Evolutionary conservation across 345 rosid species (phyloP), one percentile per base, ranked within the genome.

Genomic region (Linum lewisii): DNA sequence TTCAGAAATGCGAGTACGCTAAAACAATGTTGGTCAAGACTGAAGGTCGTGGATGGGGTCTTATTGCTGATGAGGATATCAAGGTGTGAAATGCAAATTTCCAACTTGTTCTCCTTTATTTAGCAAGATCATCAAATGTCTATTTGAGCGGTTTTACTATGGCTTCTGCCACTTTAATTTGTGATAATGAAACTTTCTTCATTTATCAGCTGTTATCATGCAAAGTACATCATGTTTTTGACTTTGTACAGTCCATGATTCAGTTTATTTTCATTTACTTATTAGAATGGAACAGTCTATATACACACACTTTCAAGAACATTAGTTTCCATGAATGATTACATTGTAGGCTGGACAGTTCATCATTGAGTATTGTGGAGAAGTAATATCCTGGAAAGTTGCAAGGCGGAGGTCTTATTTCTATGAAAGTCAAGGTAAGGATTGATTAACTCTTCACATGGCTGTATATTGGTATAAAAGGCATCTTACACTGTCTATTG

Each of bases 351-450:
- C 72, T 19, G 97, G 99, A 21, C 94, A 81, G 42, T 86, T 93
- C 60, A 80, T 93, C 60, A 83, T 89, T 49, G 99, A 93, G 79
- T 93, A 93, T 37, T 93, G 94, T 82, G 99, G 99, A 50, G 99
- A 93, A 86, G 97, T 93, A 53, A 93, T 89, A 77, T 81, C 95
- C 14, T 87, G 91, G 86, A 86, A 76, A 81, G 97, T 89, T 71
- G 99, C 97, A 57, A 86, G 73, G 81, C 78, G 83, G 66, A 82
- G 99, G 45, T 80, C 99, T 36, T 93, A 83, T 37, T 62, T 81
- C 58, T 93, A 93, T 64, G 97, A 83, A 82, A 72, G 57, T 58
- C 80, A 77, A 60, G 97, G 99, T 85, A 60, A 65, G 70, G 55
- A 58, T 22, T 38, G 54, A 37, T 61, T 45, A 23, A 20, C 45